Conservation (phyloP, 2,329 filamentous ascomycete species). For the Ophiostoma tasmaniense region DNA sequence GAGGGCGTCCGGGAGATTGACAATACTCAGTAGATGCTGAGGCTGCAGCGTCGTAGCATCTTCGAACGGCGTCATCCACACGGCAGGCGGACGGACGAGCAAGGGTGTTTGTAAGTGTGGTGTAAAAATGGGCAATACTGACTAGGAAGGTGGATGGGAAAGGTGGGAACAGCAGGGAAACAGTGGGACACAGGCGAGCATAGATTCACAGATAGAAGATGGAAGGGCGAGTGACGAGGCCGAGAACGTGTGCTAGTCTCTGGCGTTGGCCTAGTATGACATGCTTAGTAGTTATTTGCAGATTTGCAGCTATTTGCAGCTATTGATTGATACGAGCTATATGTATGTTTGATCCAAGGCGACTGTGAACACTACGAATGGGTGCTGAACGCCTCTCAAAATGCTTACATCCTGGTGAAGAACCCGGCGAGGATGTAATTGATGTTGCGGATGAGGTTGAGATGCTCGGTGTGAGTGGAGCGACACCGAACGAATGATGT, state of each 20-base stretch:
- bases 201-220: not conserved
- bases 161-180: not conserved
- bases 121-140: slow-evolving; percentile 4
- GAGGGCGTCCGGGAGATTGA: not conserved
- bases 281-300: not conserved
- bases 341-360: not conserved
- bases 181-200: not conserved
- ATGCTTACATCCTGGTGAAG: not conserved
- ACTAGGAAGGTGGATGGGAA: not conserved
- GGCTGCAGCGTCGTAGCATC: not conserved
- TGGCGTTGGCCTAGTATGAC: not conserved
- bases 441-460: not conserved
- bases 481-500: not conserved
- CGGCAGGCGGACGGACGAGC: not conserved
- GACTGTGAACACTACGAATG: not conserved
- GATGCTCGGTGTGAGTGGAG: not conserved
- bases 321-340: not conserved
- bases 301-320: not conserved
- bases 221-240: not conserved
- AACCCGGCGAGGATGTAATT: not conserved
- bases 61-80: not conserved
- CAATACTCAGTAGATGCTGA: not conserved
- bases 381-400: not conserved
- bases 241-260: not conserved
- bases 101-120: slow-evolving; percentile 7